Evolutionary conservation across 805 yeast genomes (phyloP), one percentile per base, ranked within the genome.

Genomic region (Kodamaea jinghongensis): DNA sequence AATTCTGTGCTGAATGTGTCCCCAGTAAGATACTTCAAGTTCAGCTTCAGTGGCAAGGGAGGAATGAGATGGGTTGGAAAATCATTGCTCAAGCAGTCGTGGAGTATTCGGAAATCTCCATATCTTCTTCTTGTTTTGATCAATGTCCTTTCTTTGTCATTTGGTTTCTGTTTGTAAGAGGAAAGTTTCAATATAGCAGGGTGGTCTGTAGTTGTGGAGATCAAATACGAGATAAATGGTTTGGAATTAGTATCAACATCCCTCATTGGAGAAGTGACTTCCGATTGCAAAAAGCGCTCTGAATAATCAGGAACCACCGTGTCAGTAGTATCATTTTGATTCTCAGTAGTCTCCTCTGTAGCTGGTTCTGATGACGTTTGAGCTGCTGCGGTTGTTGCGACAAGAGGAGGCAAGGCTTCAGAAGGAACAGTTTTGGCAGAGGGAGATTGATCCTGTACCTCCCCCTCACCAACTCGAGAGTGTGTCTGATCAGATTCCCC

Each of bases 11-110:
- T 80, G 58, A 91, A 91, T 28, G 98, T 72, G 52, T 91, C 97
- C 8, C 99, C 98, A 28, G 95, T 89, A 38, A 91, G 73, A 61
- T 93, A 91, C 58, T 91, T 96, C 51, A 91, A 70, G 44, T 95
- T 78, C 65, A 86, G 86, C 60, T 89, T 90, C 46, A 91, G 95
- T 0, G 99, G 99, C 39, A 91, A 70, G 10, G 98, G 97, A 1
- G 99, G 99, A 0, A 91, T 78, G 10, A 93, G 78, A 44, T 86
- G 73, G 3, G 93, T 85, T 0, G 97, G 96, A 56, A 71, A 85
- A 56, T 90, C 96, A 49, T 79, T 82, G 36, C 72, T 59, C 39
- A 91, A 67, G 41, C 87, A 81, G 45, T 83, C 85, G 60, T 83
- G 86, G 15, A 91, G 71, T 48, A 83, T 79, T 42, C 83, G 76